Conservation (phyloP, 208 protist genomes). For the Crithidia mellificae region DNA sequence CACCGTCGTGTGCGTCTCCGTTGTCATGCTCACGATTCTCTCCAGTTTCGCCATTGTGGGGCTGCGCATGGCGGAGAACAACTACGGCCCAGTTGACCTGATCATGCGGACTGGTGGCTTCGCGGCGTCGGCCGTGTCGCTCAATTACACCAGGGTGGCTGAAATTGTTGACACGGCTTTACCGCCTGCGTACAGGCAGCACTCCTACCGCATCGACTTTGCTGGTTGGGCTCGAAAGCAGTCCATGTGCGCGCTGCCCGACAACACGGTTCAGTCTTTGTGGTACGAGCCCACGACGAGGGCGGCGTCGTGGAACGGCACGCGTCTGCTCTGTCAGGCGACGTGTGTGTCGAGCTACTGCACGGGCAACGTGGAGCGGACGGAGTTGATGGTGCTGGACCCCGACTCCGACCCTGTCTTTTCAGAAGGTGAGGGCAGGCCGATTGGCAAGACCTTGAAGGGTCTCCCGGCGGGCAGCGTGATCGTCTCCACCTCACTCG, state of each 20-base stretch:
- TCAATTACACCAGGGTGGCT: conserved; percentile 38
- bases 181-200: neutral
- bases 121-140: conserved; percentile 23
- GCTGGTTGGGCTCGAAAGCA: neutral
- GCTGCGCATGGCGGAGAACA: conserved; percentile 55
- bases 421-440: neutral
- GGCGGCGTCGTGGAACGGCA: neutral
- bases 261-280: conserved; percentile 8
- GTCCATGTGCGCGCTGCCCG: conserved; percentile 6
- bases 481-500: neutral
- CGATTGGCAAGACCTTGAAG: neutral
- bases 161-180: neutral
- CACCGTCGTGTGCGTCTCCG: conserved; percentile 62
- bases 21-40: conserved; percentile 59
- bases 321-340: conserved; percentile 10
- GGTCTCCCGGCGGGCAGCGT: conserved; percentile 7
- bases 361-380: neutral
- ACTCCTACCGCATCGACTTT: conserved; percentile 21
- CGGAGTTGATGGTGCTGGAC: conserved; percentile 6
- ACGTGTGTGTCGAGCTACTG: conserved; percentile 22
- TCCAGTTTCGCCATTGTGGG: conserved; percentile 68
- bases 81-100: conserved; percentile 52
- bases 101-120: conserved; percentile 41
- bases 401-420: conserved; percentile 6
- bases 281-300: conserved; percentile 1